Base-by-base conservation (phyloP, 768 basidiomycete genomes). In the Trametes sanguinea region DNA sequence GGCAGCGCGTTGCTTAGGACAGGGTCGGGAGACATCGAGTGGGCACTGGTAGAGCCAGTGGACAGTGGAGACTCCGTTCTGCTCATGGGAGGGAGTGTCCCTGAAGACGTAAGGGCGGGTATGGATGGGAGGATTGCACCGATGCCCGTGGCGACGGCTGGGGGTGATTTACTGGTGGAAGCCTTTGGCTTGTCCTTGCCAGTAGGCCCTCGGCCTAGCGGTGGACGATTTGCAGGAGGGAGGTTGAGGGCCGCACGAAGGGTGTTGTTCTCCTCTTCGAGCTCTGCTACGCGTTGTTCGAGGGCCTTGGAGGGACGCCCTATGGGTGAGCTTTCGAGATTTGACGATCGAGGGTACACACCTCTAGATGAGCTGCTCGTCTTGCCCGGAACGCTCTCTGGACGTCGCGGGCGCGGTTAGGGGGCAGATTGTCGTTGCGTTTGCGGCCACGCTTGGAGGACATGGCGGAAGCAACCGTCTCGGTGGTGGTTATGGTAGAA, bases 371-470 rank as follows among this genome's bases (percentile, higher is more conserved):
- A 59, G 92, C 92, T 63, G 92, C 92, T 68, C 93, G 85, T 66
- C 94, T 80, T 37, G 93, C 94, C 64, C 93, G 83, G 78, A 95
- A 95, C 8, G 92, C 93, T 70, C 93, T 78, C 72, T 95, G 93
- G 16, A 94, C 91, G 69, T 95, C 94, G 60, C 94, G 80, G 32
- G 93, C 92, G 64, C 92, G 85, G 69, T 89, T 89, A 4, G 88
- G 88, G 61, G 89, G 88, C 48, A 90, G 83, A 69, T 84, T 87
- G 74, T 90, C 87, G 74, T 90, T 89, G 72, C 91, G 80, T 71
- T 93, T 93, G 70, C 92, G 84, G 63, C 92, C 92, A 70, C 92
- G 87, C 77, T 92, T 94, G 64, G 90, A 92, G 68, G 90, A 92
- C 89, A 90, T 92, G 57, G 60, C 51, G 47, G 62, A 35, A 44